Evolutionary conservation across 1,284 basidiomycete genomes (phyloP), one percentile per base, ranked within the genome.

Genomic region (Ganoderma boninense): DNA sequence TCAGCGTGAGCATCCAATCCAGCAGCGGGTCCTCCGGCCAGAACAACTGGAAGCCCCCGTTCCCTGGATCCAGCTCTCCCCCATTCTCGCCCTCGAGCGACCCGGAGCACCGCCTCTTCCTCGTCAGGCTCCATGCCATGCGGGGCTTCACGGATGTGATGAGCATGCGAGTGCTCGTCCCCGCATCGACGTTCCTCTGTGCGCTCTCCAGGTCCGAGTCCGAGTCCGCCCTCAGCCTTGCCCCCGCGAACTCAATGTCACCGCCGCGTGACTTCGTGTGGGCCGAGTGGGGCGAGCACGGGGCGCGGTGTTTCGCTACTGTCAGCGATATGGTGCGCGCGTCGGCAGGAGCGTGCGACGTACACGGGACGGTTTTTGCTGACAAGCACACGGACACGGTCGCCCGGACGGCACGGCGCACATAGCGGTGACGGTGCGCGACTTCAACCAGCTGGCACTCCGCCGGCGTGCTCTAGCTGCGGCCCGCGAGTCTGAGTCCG

Each of bases 341-440:
- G 44, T 69, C 78, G n/a, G 77, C 82, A n/a, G 91, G 87, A 87
- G 87, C 88, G 10, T 92, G 90, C 80, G 89, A 87, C 74, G 85
- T 89, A 29, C 85, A 84, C 75, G 90, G 90, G 16, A 84, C 83
- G 59, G 83, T 82, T 68, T 88, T 83, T 67, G 84, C 80, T 71
- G 81, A 72, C 65, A 49, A n/a, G 11, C n/a, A 23, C 46, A 10
- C n/a, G 46, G 38, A 40, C 11, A 40, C 7, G 38, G 38, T 10
- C 11, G 8, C 38, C 38, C 38, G 8, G 38, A 40, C 38, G 38
- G 38, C 11, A 40, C 2, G 38, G 8, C 59, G 68, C 66, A 71
- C 60, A 67, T 72, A 49, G 65, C 62, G 42, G 62, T 78, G 46
- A 60, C 75, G 32, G 68, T 77, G 46, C 84, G 85, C 74, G 89